phyloP scores from a whole-genome alignment of 257 asterid genomes.

The Gentiana dahurica region DNA sequence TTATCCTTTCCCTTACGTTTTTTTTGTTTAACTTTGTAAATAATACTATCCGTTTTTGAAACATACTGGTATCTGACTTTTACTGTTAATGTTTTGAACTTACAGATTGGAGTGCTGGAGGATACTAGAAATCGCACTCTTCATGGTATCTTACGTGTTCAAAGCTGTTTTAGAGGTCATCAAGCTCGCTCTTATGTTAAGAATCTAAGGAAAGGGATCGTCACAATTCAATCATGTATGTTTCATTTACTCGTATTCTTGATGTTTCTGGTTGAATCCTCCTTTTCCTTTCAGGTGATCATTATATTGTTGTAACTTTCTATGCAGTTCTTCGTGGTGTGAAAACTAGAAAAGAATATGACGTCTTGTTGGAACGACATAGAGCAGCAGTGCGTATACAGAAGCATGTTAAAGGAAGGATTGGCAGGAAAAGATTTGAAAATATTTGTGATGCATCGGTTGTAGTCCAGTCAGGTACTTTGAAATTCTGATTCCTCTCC shows the following conservation, averaged over 20 bases:
- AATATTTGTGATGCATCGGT: constrained; percentile 49
- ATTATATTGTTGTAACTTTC: constrained; percentile 7
- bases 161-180: constrained; percentile 97
- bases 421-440: constrained; percentile 31
- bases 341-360: constrained; percentile 69
- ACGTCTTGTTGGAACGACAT: constrained; percentile 38
- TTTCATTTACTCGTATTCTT: neutral
- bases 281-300: no score
- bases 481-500: constrained; percentile 3
- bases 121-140: constrained; percentile 93
- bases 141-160: constrained; percentile 87
- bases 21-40: no score
- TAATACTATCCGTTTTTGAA: no score
- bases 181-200: constrained; percentile 61
- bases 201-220: constrained; percentile 53
- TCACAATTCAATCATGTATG: constrained; percentile 77
- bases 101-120: constrained; percentile 89
- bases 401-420: constrained; percentile 55
- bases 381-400: constrained; percentile 82
- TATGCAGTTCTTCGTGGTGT: constrained; percentile 78
- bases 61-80: neutral
- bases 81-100: neutral
- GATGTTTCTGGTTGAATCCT: no score
- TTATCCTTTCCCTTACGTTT: neutral
- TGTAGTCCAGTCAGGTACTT: constrained; percentile 73